Percentiles rank a stretch among this genome's conserved stretches.
phyloP scores from a whole-genome alignment of 2,329 filamentous ascomycete species.

The Neofusicoccum cordaticola region DNA sequence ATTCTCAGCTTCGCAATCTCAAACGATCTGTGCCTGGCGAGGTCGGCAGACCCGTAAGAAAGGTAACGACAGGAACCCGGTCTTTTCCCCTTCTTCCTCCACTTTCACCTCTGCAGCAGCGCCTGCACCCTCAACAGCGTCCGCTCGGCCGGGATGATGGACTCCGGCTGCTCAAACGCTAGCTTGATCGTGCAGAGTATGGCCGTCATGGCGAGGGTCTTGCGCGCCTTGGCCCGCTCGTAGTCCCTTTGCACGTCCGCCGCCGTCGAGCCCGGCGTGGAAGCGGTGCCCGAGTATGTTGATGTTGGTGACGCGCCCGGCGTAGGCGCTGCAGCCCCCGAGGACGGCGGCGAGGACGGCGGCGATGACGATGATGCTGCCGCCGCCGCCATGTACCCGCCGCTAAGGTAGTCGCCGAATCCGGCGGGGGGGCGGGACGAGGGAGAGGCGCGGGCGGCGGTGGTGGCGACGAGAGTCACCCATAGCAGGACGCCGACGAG shows the following conservation, averaged over 20 bases:
- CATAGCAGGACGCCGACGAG: constrained; percentile 34
- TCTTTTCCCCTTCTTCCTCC: neutral
- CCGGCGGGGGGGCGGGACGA: neutral
- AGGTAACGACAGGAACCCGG: neutral
- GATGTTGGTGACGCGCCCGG: neutral
- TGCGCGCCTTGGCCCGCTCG: constrained; percentile 4
- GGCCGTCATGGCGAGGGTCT: constrained; percentile 4
- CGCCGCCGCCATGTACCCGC: neutral
- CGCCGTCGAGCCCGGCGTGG: neutral
- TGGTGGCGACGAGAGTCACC: constrained; percentile 29
- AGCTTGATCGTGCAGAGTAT: constrained; percentile 3
- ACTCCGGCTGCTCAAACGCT: neutral
- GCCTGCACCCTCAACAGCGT: constrained; percentile 14
- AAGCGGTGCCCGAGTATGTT: neutral
- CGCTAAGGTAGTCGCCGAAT: neutral
- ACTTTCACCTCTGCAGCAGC: constrained; percentile 3
- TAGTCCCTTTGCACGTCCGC: constrained; percentile 1
- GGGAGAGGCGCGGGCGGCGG: constrained; percentile 22
- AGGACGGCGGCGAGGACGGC: neutral
- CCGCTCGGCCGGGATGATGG: constrained; percentile 1
- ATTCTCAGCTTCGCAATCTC: too few species aligned
- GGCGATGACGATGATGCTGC: neutral
- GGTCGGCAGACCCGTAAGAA: neutral
- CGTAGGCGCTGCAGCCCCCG: neutral
- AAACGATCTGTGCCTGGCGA: too few species aligned